Conservation (phyloP, 2,329 filamentous ascomycete species). For the Calycina herbarum region DNA sequence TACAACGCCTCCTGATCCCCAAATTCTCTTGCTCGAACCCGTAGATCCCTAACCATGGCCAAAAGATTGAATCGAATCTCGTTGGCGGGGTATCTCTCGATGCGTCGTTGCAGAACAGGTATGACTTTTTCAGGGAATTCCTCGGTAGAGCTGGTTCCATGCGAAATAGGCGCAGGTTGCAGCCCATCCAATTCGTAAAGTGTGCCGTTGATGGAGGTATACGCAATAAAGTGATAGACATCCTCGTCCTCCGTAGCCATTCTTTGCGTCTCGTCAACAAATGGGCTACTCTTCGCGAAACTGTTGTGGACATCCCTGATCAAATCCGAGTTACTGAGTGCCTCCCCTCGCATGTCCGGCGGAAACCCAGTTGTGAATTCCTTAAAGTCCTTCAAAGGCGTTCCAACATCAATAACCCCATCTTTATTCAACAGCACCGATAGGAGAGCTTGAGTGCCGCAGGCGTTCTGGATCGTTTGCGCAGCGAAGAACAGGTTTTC, state of each 20-base stretch:
- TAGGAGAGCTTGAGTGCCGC: conserved; percentile 91
- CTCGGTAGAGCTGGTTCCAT: conserved; percentile 70
- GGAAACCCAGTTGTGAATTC: conserved; percentile 71
- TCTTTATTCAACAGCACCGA: conserved; percentile 88
- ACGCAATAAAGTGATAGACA: conserved; percentile 97
- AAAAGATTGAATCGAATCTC: conserved; percentile 97
- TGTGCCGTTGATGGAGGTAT: conserved; percentile 74
- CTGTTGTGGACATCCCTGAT: conserved; percentile 69
- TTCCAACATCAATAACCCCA: conserved; percentile 59
- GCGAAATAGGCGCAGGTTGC: conserved; percentile 87
- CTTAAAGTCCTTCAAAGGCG: conserved; percentile 64
- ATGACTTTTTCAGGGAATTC: conserved; percentile 81
- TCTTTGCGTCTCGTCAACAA: conserved; percentile 84
- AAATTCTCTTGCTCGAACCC: conserved; percentile 73
- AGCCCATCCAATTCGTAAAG: conserved; percentile 96
- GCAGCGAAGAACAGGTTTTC: conserved; percentile 88
- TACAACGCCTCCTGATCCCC: conserved; percentile 78
- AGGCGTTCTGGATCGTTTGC: conserved; percentile 98
- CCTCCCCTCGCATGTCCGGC: conserved; percentile 65
- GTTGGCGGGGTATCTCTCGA: conserved; percentile 77
- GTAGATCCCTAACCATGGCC: conserved; percentile 83
- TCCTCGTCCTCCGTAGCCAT: conserved; percentile 75
- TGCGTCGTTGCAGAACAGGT: conserved; percentile 79
- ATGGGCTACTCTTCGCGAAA: conserved; percentile 78
- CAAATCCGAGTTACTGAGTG: conserved; percentile 64